Base-by-base conservation (phyloP, 2,329 filamentous ascomycete genomes). In the Pleurostoma richardsiae region DNA sequence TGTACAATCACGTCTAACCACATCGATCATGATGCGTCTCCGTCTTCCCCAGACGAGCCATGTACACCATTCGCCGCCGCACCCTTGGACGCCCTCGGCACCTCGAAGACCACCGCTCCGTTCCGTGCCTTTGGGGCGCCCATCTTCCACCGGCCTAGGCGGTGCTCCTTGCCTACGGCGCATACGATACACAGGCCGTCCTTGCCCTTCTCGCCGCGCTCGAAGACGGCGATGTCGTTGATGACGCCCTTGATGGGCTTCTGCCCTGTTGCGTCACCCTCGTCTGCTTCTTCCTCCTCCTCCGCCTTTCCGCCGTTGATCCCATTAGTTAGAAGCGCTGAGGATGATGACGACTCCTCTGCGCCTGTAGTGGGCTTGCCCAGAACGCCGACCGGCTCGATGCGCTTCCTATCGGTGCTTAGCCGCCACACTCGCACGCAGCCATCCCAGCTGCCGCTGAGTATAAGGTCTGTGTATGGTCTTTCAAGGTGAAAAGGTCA, bases 381-480 rank as follows among this genome's bases (percentile, higher is more conserved):
- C 30, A 94, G 71, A 2, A 82, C 74, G 1, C 90, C 90, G 6
- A 90, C 67, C 1, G 80, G 69, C 58, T 94, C 84, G 40, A 99
- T 79, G 53, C 77, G 83, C 63, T 81, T 82, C 69, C 91, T 94
- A 63, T 96, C 92, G 39, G 88, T 82, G 45, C 83, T 86, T 26
- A 99, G 76, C 50, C 79, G 83, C 94, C 94, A 99, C 4, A 85
- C 85, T 43, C 92, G 78, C 48, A 99, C 77, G 65, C 81, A 83
- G 3, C 94, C 94, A 62, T 95, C 94, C 91, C 92, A 99, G 66
- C 90, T 96, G 30, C 92, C 94, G 54, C 85, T 95, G 43, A 99
- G 74, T 47, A 99, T 82, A 43, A 96, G 73, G 59, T 99, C 90
- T 4, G 90, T 92, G 64, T 91, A 96, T 0, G 94, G 92, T 42